phyloP scores from a whole-genome alignment of 176 grass and related monocot species.

The Coix lacrymajobi region DNA sequence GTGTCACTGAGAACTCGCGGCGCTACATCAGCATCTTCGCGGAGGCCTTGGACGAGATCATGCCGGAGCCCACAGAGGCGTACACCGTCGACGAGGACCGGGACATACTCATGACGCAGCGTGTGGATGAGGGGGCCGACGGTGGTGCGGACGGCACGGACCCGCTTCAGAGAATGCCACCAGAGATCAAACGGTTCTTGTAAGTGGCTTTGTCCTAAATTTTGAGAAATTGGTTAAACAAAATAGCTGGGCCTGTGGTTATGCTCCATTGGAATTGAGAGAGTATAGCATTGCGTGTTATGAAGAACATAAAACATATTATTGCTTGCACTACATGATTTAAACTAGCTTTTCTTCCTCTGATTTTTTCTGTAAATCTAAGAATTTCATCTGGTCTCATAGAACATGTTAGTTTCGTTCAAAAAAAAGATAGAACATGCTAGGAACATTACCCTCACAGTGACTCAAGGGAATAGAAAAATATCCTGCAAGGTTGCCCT shows the following conservation, averaged over 20 bases:
- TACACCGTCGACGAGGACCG: conserved; percentile 73
- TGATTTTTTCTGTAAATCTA: background rate
- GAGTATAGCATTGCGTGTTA: background rate
- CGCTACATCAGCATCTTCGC: conserved; percentile 79
- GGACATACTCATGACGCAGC: conserved; percentile 96
- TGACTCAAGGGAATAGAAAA: background rate
- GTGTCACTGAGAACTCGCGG: conserved; percentile 74
- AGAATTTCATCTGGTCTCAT: background rate
- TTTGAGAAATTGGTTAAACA: background rate
- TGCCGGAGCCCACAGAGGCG: conserved; percentile 95
- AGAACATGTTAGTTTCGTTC: background rate
- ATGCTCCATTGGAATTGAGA: background rate
- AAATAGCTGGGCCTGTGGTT: background rate
- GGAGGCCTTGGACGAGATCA: conserved; percentile 82
- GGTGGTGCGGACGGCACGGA: conserved; percentile 39
- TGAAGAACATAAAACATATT: background rate
- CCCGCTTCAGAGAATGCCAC: conserved; percentile 83
- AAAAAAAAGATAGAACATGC: background rate
- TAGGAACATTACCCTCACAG: background rate
- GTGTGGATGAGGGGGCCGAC: conserved; percentile 74
- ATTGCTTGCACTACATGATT: background rate
- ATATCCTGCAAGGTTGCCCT: background rate
- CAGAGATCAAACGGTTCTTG: conserved; percentile 98
- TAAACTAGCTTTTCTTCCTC: background rate
- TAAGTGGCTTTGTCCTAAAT: conserved; percentile 24